Conservation (phyloP, 352 stramenopile genomes). For the Phytopythium cucurbitacearum region DNA sequence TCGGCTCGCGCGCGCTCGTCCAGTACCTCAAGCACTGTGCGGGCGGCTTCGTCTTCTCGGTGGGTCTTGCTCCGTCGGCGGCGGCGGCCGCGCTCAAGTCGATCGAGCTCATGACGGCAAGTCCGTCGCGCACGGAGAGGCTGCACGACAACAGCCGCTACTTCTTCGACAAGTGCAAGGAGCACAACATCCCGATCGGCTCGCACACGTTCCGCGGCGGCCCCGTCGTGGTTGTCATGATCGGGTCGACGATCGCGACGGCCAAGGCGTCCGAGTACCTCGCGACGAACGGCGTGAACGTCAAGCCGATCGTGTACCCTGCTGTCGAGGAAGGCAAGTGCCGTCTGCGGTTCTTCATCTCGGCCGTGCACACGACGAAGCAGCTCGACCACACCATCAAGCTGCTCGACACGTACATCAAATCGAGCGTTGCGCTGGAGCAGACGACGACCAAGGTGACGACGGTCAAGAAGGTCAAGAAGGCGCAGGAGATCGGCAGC, state of each 20-base stretch:
- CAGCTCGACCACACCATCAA: constrained; percentile 60
- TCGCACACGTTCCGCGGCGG: constrained; percentile 57
- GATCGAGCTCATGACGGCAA: constrained; percentile 58
- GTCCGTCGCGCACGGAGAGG: constrained; percentile 44
- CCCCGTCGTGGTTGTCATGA: constrained; percentile 78
- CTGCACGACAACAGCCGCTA: constrained; percentile 65
- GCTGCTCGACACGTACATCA: constrained; percentile 32
- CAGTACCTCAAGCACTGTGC: constrained; percentile 66
- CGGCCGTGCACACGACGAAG: constrained; percentile 59
- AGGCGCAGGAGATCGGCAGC: neutral
- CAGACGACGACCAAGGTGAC: constrained; percentile 1
- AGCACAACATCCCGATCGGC: constrained; percentile 57
- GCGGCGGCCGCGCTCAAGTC: constrained; percentile 67
- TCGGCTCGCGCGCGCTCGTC: constrained; percentile 39
- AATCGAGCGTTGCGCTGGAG: constrained; percentile 7
- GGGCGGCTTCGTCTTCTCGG: constrained; percentile 76
- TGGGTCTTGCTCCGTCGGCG: constrained; percentile 64
- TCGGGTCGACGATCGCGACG: constrained; percentile 74
- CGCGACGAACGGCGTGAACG: constrained; percentile 53
- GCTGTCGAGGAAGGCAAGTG: constrained; percentile 83
- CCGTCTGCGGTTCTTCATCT: constrained; percentile 85
- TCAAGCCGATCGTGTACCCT: constrained; percentile 85
- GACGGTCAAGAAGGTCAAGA: neutral
- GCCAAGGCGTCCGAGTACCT: constrained; percentile 69
- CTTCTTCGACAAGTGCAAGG: constrained; percentile 75